These are phyloP conservation scores for Spatholobus suberectus DNA, from an alignment of 306 rosid species.

Conservation along the genomic window DNA sequence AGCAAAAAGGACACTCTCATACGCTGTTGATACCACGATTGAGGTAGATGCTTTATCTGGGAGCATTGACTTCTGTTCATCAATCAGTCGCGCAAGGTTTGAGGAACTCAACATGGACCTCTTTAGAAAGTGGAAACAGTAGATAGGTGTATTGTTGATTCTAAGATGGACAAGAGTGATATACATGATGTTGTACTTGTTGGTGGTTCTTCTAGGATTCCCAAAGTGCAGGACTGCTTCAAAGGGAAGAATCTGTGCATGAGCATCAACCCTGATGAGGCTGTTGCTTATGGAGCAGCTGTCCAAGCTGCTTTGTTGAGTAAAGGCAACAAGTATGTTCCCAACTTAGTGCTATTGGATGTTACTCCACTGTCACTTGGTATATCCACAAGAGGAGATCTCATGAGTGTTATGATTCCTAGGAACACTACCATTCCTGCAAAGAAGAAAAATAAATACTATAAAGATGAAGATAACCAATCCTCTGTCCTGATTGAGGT, in stretches of 20 bases:
- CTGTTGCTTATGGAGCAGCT: slow-evolving; percentile 25
- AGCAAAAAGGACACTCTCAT: slow-evolving; percentile 56
- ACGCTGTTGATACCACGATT: slow-evolving; percentile 46
- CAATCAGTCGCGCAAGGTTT: slow-evolving; percentile 51
- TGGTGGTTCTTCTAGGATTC: slow-evolving; percentile 56
- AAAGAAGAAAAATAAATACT: background rate
- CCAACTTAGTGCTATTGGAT: background rate
- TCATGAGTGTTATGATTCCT: background rate
- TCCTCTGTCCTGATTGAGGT: slow-evolving; percentile 34
- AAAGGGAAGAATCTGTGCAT: slow-evolving; percentile 8
- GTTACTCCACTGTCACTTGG: slow-evolving; percentile 19
- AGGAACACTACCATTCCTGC: slow-evolving; percentile 6
- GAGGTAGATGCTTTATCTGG: slow-evolving; percentile 41
- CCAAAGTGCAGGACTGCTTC: slow-evolving; percentile 61
- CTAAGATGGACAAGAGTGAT: slow-evolving; percentile 60
- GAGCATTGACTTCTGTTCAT: background rate
- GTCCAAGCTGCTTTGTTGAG: slow-evolving; percentile 30
- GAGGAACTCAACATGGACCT: slow-evolving; percentile 43
- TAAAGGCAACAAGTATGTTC: background rate
- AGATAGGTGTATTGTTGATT: slow-evolving; percentile 50
- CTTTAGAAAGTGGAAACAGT: slow-evolving; percentile 49
- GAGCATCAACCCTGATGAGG: slow-evolving; percentile 28
- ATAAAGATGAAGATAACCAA: slow-evolving; percentile 1
- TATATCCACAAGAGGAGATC: accelerated
- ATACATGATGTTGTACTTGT: slow-evolving; percentile 50